Percentiles rank a stretch among this genome's conserved stretches.
Evolutionary conservation across 495 filamentous ascomycete genomes (phyloP).

Genomic region (Aspergillus ostianus): DNA sequence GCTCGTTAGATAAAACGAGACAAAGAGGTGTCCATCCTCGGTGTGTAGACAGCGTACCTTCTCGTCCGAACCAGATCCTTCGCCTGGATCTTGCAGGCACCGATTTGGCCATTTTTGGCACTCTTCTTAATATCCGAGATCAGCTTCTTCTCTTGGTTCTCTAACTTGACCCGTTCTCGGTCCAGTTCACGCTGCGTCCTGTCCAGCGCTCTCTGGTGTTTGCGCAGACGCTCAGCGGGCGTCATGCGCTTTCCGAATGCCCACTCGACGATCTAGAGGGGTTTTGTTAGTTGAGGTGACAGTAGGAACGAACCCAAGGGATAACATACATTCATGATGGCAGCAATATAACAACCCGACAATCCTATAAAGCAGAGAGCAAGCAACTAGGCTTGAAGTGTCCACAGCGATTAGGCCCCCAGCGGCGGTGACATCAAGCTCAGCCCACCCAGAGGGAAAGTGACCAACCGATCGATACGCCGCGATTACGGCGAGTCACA

Average conservation of each 20-base stretch:
- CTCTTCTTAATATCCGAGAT: constrained; percentile 95
- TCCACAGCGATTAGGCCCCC: not conserved
- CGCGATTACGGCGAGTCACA: not conserved
- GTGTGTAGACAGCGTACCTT: constrained; percentile 49
- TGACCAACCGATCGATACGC: not conserved
- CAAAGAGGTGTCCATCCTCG: not conserved
- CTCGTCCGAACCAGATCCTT: constrained; percentile 94
- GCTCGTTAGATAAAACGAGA: constrained; percentile 1
- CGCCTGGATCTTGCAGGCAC: constrained; percentile 93
- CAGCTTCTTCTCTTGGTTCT: constrained; percentile 97
- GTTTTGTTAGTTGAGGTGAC: constrained; percentile 20
- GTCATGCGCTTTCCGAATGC: constrained; percentile 99
- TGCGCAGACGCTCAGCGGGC: constrained; percentile 90
- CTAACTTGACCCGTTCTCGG: constrained; percentile 87
- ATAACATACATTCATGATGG: constrained; percentile 60
- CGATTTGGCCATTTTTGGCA: constrained; percentile 95
- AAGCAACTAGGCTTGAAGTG: not conserved
- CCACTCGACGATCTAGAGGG: constrained; percentile 87
- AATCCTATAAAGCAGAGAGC: constrained; percentile 15
- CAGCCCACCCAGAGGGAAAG: no score
- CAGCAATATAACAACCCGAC: constrained; percentile 1
- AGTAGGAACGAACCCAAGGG: constrained; percentile 1
- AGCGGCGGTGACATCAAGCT: constrained; percentile 4
- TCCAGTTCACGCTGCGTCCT: constrained; percentile 96
- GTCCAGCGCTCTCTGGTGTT: constrained; percentile 94